These are phyloP conservation scores for Plasmodium reichenowi DNA, from an alignment of 169 alveolate species.

Conservation along the genomic window DNA sequence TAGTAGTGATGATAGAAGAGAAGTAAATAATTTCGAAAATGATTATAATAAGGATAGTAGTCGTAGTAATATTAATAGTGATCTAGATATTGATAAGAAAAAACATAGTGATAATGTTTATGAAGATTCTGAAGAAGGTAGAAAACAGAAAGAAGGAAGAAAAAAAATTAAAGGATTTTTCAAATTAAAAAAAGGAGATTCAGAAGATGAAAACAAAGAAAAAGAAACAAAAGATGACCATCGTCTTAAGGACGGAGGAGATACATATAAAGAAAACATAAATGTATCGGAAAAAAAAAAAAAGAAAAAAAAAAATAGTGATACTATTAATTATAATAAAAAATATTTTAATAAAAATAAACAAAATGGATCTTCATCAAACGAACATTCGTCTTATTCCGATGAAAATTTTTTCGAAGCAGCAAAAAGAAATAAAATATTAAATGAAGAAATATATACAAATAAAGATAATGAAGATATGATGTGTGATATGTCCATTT, in stretches of 20 bases:
- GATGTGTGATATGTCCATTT: conserved; percentile 19
- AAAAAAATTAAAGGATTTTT: background rate
- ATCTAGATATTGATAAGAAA: too few species aligned
- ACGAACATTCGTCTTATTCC: conserved; percentile 8
- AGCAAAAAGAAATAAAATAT: conserved; percentile 18
- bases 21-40: background rate
- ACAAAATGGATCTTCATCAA: background rate
- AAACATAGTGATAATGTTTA: background rate
- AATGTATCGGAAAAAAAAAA: background rate
- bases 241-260: background rate
- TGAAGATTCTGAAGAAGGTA: background rate
- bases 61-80: background rate
- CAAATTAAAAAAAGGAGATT: background rate
- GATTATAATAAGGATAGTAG: background rate
- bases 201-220: conserved; percentile 5
- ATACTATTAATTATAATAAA: background rate
- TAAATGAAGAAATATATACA: conserved; percentile 16
- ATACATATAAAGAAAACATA: background rate
- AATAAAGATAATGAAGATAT: conserved; percentile 10
- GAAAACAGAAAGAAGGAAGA: background rate
- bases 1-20: background rate
- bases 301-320: conserved; percentile 3
- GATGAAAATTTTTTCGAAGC: conserved; percentile 57
- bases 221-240: background rate
- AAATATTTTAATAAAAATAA: conserved; percentile 5